phyloP scores from a whole-genome alignment of 495 filamentous ascomycete genomes.

The Hypoxylon cercidicola region DNA sequence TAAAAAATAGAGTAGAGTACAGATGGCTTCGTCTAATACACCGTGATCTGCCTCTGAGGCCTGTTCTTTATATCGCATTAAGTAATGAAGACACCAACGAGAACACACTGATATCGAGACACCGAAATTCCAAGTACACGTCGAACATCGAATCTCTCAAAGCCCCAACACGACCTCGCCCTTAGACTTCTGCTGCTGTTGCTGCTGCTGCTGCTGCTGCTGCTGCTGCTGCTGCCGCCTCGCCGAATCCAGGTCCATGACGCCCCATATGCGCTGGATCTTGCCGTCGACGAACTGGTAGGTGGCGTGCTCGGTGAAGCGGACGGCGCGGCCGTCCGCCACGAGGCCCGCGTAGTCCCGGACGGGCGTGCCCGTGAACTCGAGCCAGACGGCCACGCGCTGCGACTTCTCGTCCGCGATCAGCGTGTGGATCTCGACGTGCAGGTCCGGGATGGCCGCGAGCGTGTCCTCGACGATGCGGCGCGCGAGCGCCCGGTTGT shows the following conservation, averaged over 20 bases:
- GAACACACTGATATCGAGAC: no score
- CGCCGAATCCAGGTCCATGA: conserved; percentile 33
- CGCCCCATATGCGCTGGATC: conserved; percentile 36
- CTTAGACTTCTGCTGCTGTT: no score
- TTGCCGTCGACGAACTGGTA: conserved; percentile 38
- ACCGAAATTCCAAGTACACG: no score
- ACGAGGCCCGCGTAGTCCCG: conserved; percentile 30
- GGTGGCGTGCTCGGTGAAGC: conserved; percentile 35
- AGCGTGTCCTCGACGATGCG: conserved; percentile 30
- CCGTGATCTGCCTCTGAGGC: no score
- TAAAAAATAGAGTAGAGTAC: no score
- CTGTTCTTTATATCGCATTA: no score
- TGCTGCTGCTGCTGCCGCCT: conserved; percentile 23
- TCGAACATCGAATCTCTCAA: no score
- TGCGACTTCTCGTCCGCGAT: conserved; percentile 31
- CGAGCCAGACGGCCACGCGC: conserved; percentile 37
- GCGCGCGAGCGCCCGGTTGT: conserved; percentile 30
- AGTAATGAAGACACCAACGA: background rate
- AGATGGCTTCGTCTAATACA: no score
- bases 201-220: background rate
- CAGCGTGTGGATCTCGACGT: conserved; percentile 30
- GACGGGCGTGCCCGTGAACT: conserved; percentile 31
- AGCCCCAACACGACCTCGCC: conserved; percentile 14
- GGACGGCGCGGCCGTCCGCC: conserved; percentile 18
- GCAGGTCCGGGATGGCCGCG: conserved; percentile 32